These are phyloP conservation scores for Annona squamosa DNA, from an alignment of 164 flowering plant species.

Conservation along the genomic window DNA sequence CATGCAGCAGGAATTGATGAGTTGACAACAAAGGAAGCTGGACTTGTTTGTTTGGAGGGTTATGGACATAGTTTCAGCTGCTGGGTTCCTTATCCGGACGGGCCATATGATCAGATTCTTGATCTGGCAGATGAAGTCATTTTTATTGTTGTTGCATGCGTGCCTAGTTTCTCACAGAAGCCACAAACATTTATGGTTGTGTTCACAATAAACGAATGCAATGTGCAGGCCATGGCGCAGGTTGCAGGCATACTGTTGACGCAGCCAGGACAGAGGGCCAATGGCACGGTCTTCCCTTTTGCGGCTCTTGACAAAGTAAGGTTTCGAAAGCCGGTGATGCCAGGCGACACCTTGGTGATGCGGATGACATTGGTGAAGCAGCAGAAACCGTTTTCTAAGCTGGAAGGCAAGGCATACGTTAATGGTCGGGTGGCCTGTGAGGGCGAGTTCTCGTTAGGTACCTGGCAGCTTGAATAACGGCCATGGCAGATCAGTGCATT, in stretches of 20 bases:
- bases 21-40: too few relatives aligned
- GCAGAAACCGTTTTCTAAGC: constrained; percentile 80
- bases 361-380: constrained; percentile 75
- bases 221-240: constrained; percentile 87
- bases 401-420: constrained; percentile 97
- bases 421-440: constrained; percentile 89
- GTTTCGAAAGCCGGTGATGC: constrained; percentile 87
- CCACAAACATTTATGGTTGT: background rate
- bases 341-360: constrained; percentile 94
- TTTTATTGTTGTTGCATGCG: too few relatives aligned
- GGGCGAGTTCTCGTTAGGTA: constrained; percentile 94
- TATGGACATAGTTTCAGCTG: background rate
- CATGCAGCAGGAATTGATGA: too few relatives aligned
- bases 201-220: background rate
- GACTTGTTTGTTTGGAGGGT: too few relatives aligned
- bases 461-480: constrained; percentile 38
- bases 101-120: too few relatives aligned
- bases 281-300: constrained; percentile 79
- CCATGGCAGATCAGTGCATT: background rate
- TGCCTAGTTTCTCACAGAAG: background rate
- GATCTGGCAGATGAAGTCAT: too few relatives aligned
- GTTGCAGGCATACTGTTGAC: constrained; percentile 95
- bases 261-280: constrained; percentile 92
- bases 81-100: background rate
- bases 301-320: constrained; percentile 97